A percentile compares a stretch with the other conserved stretches of the same genome.
phyloP scores from a whole-genome alignment of 345 rosid species.

The Salix dunnii region DNA sequence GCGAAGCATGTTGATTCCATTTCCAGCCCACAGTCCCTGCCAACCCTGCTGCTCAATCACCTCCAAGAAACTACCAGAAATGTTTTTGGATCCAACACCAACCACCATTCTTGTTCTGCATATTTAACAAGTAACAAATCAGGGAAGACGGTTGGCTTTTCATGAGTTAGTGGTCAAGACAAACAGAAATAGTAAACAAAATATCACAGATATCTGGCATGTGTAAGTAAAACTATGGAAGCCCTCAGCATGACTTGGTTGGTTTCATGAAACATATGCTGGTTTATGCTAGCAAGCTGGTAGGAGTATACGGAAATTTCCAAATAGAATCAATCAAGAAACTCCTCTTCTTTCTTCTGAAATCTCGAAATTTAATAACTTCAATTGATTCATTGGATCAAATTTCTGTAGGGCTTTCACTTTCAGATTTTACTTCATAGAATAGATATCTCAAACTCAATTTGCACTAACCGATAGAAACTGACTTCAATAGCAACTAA shows the following conservation, averaged over 20 bases:
- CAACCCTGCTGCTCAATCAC: slow-evolving; percentile 89
- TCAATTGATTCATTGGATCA: background rate
- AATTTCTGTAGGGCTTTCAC: background rate
- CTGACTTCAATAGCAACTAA: background rate
- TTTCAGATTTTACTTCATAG: background rate
- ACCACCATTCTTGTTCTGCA: slow-evolving; percentile 96
- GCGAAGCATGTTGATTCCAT: slow-evolving; percentile 84
- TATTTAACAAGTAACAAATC: slow-evolving; percentile 9
- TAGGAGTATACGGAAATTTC: background rate
- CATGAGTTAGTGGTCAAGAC: background rate
- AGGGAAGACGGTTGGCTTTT: background rate
- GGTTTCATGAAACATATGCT: background rate
- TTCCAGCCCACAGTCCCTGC: slow-evolving; percentile 99
- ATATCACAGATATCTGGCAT: background rate
- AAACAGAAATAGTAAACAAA: background rate
- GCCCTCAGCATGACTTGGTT: background rate
- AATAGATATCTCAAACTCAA: background rate
- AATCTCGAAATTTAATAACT: background rate
- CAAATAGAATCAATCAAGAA: too few species aligned
- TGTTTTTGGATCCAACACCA: slow-evolving; percentile 88
- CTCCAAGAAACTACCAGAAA: slow-evolving; percentile 86
- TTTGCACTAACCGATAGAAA: background rate
- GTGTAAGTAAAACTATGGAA: background rate
- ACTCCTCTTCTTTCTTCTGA: background rate
- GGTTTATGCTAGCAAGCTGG: background rate